phyloP scores from a whole-genome alignment of 2,329 filamentous ascomycete genomes.

The Aspergillus cejpii region DNA sequence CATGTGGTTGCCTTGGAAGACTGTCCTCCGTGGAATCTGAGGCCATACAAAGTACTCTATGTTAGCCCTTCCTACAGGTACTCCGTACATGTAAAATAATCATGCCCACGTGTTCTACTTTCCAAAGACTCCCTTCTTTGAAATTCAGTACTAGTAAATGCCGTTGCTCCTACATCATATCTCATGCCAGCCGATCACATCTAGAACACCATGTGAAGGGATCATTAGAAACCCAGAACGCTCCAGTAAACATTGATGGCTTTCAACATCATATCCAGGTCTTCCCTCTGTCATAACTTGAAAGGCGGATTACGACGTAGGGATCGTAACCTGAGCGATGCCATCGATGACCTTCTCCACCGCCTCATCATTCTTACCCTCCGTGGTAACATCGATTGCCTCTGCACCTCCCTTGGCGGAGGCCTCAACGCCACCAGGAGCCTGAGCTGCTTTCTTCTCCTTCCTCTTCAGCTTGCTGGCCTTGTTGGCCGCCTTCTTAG shows the following conservation, averaged over 20 bases:
- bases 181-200: slow-evolving; percentile 3
- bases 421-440: slow-evolving; percentile 29
- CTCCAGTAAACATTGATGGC: neutral
- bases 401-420: slow-evolving; percentile 33
- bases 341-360: slow-evolving; percentile 39
- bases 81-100: too few relatives aligned
- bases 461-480: slow-evolving; percentile 26
- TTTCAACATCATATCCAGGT: neutral
- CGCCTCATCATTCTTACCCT: slow-evolving; percentile 28
- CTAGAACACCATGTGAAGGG: neutral
- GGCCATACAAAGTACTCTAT: neutral
- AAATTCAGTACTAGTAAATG: slow-evolving; percentile 1
- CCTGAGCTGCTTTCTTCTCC: slow-evolving; percentile 32
- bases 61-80: too few relatives aligned
- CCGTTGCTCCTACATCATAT: slow-evolving; percentile 6
- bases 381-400: slow-evolving; percentile 18
- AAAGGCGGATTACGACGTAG: slow-evolving; percentile 29
- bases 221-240: neutral
- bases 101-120: neutral
- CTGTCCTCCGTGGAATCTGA: neutral
- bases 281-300: neutral
- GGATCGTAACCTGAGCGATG: slow-evolving; percentile 39
- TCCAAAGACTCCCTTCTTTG: neutral
- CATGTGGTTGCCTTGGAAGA: neutral
- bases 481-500: slow-evolving; percentile 37